Evolutionary conservation across 1,284 basidiomycete genomes (phyloP).

Genomic region (Irpex sp.): DNA sequence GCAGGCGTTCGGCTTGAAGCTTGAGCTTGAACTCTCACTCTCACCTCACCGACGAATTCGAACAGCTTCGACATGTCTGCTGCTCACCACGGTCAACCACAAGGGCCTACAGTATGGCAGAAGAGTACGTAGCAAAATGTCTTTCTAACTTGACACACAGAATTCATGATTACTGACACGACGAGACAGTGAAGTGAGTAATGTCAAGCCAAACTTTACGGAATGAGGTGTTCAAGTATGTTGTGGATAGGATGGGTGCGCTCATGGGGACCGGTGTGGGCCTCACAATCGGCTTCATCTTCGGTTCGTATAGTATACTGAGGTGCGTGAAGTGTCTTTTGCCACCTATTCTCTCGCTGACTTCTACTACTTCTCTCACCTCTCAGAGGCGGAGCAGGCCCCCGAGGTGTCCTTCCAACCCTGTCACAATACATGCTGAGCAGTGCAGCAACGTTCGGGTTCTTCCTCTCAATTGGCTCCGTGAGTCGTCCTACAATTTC

Average conservation of each 20-base stretch:
- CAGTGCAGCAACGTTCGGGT: conserved; percentile 83
- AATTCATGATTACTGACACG: not conserved
- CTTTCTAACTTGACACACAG: not conserved
- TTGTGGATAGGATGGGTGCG: conserved; percentile 75
- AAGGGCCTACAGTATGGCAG: conserved; percentile 68
- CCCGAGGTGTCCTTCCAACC: conserved; percentile 81
- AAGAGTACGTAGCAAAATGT: conserved; percentile 50
- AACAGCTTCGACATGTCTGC: too few species aligned
- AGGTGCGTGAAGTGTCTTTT: conserved; percentile 48
- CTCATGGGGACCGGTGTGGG: conserved; percentile 91
- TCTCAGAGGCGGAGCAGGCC: conserved; percentile 79
- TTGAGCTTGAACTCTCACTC: not conserved
- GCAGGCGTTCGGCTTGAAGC: not conserved
- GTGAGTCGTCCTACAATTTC: conserved; percentile 37
- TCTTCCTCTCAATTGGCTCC: conserved; percentile 83
- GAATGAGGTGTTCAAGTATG: conserved; percentile 2
- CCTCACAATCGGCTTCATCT: conserved; percentile 94
- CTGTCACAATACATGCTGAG: conserved; percentile 94
- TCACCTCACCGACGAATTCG: too few species aligned
- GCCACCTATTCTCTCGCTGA: conserved; percentile 1
- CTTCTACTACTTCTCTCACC: not conserved
- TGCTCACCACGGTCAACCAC: conserved; percentile 40
- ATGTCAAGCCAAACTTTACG: not conserved
- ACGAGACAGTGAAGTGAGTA: conserved; percentile 27
- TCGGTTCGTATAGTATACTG: conserved; percentile 87